Base-by-base conservation (phyloP, 2,329 filamentous ascomycete genomes). In the Phoma sp. region DNA sequence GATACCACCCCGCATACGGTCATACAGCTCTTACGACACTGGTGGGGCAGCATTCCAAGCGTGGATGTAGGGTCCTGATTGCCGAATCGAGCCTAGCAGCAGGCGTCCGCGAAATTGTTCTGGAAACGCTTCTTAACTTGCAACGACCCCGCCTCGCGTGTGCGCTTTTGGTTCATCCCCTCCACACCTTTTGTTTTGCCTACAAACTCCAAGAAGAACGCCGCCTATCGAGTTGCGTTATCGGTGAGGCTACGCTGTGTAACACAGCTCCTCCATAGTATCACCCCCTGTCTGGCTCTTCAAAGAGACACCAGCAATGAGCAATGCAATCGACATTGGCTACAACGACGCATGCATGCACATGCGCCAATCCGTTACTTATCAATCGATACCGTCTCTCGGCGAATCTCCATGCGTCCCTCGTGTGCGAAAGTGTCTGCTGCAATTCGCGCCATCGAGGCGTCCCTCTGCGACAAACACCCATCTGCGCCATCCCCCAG, bases 11-110 rank as follows among this genome's bases (percentile, higher is more conserved):
- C 65, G 65, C 65, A 59, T 62, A 59, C 55, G 47, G 56, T 46
- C 51, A 52, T 61, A 18, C 18, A 18, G 18, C 18, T 18, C 18
- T 18, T 54, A 63, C 61, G 64, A 67, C 62, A 65, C 64, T 67
- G 59, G 64, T 63, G 65, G 64, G 61, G 62, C 57, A 52, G 54
- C 47, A 53, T 64, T 56, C 63, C 63, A 53, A 56, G 61, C 58
- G 43, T 52, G 55, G 65, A 55, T 27, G 59, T 64, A 64, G 62
- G 65, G 64, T 68, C 61, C 64, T 65, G 62, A 60, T 66, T 52
- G 58, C 65, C 59, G 47, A 56, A 60, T 62, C 44, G 51, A 55
- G 65, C 35, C 40, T 67, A 68, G 65, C 48, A 18, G n/a, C 9
- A 44, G 18, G 7, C n/a, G 35, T 56, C 40, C 47, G 53, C 53